These are phyloP conservation scores for Epithele typhae DNA, from an alignment of 768 basidiomycete genomes.

Conservation along the genomic window DNA sequence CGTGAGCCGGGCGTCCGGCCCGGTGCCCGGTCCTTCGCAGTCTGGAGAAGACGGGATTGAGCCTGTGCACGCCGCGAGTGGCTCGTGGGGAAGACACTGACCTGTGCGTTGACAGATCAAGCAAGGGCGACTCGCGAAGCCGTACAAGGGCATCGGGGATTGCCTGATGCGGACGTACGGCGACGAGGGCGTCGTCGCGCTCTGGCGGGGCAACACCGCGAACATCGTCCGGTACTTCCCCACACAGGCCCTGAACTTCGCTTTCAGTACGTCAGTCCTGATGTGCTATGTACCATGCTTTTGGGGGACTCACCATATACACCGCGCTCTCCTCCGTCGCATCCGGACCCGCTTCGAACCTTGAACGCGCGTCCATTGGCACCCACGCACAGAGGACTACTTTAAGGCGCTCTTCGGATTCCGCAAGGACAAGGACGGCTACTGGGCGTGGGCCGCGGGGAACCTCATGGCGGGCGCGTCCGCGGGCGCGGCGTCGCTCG, in stretches of 20 bases:
- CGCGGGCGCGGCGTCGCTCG: conserved; percentile 94
- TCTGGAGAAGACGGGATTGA: no score
- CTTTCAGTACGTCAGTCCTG: conserved; percentile 75
- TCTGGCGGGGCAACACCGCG: conserved; percentile 99
- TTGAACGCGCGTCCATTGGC: no score
- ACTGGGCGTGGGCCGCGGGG: conserved; percentile 97
- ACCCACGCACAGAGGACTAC: conserved; percentile 90
- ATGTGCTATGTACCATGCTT: neutral
- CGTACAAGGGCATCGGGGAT: conserved; percentile 95
- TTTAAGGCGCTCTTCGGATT: conserved; percentile 98
- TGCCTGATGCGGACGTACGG: conserved; percentile 88
- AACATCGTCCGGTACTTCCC: conserved; percentile 99
- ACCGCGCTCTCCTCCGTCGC: no score
- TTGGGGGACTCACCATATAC: no score
- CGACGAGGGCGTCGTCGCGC: conserved; percentile 90
- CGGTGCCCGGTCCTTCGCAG: no score
- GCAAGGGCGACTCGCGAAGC: conserved; percentile 92
- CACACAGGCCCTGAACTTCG: conserved; percentile 98
- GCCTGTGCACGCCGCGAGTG: no score
- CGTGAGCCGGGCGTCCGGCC: no score
- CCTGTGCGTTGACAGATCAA: conserved; percentile 65
- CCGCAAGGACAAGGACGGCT: conserved; percentile 95
- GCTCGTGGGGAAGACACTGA: no score
- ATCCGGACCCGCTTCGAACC: no score
- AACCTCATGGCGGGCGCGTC: conserved; percentile 98